A percentile compares a stretch with the other conserved stretches of the same genome.
These are phyloP conservation scores for Auricularia auricula-judae DNA, from an alignment of 768 basidiomycete species.

Conservation along the genomic window DNA sequence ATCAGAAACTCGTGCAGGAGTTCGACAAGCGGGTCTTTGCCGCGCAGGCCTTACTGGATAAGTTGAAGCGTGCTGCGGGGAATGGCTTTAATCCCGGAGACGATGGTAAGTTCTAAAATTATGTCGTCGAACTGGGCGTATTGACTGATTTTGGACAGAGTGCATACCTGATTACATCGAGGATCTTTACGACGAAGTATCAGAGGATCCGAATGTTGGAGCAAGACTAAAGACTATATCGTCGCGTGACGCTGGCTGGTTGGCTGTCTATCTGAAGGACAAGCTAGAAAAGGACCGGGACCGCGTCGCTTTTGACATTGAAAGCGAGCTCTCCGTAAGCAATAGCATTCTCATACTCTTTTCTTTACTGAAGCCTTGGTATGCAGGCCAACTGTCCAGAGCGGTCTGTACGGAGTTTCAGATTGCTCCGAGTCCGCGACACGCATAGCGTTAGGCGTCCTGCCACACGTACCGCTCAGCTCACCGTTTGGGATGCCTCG, in stretches of 20 bases:
- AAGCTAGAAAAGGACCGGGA: constrained; percentile 40
- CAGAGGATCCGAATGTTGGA: constrained; percentile 39
- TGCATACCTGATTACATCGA: constrained; percentile 25
- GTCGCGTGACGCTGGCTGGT: constrained; percentile 47
- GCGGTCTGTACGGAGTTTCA: constrained; percentile 64
- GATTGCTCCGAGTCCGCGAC: constrained; percentile 60
- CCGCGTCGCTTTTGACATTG: constrained; percentile 46
- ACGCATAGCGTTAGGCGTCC: constrained; percentile 40
- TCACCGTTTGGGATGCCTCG: constrained; percentile 78
- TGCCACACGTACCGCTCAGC: constrained; percentile 51
- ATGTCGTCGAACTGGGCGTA: background rate
- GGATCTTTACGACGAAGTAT: constrained; percentile 50
- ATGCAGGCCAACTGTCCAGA: constrained; percentile 45
- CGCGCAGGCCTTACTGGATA: constrained; percentile 53
- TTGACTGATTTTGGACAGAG: constrained; percentile 10
- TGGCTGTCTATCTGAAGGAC: constrained; percentile 42
- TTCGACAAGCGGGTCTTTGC: constrained; percentile 43
- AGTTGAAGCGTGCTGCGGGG: constrained; percentile 48
- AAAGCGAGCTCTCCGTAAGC: constrained; percentile 60
- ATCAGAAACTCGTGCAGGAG: constrained; percentile 43
- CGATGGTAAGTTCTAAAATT: constrained; percentile 11
- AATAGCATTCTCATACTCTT: background rate
- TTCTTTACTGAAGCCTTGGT: background rate
- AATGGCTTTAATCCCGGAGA: constrained; percentile 25
- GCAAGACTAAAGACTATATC: constrained; percentile 30